Percentiles rank a stretch among this genome's conserved stretches.
Conservation (phyloP, 371 early-diverging fungal species). For the Rhizopus delemar region DNA sequence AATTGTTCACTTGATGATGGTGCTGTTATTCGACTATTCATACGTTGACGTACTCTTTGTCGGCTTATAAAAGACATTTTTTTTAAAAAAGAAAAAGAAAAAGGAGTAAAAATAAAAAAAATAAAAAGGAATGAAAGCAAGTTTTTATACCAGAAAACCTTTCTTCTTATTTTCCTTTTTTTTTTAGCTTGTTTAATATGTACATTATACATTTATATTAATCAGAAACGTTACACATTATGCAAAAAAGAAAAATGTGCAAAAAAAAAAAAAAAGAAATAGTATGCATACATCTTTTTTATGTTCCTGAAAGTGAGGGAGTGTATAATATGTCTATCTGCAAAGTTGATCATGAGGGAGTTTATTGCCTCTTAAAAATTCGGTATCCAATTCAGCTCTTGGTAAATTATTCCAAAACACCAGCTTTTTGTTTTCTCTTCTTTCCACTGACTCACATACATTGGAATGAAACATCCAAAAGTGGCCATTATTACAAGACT, state of each 20-base stretch:
- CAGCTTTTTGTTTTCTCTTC: conserved; percentile 43
- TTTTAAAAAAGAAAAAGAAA: not conserved
- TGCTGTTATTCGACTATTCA: not conserved
- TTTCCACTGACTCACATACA: conserved; percentile 62
- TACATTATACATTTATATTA: conserved; percentile 2
- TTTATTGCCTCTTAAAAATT: conserved; percentile 25
- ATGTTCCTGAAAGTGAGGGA: not conserved
- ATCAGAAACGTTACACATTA: not conserved
- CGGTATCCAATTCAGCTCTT: conserved; percentile 50
- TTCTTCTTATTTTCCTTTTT: not conserved
- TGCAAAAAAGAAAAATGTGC: not conserved
- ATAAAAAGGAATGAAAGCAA: not conserved
- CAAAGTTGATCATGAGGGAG: conserved; percentile 28
- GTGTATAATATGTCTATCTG: conserved; percentile 16
- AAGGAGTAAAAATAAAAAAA: not conserved
- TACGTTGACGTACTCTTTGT: conserved; percentile 1
- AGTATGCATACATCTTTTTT: not conserved
- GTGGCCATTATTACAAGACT: conserved; percentile 94
- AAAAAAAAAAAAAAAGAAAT: not conserved
- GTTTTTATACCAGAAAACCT: not conserved
- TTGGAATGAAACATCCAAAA: conserved; percentile 97
- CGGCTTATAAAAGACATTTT: not conserved
- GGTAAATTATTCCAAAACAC: conserved; percentile 55
- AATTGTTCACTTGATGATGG: not conserved
- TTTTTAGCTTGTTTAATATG: not conserved